phyloP scores from a whole-genome alignment of 306 rosid species.

The Vigna hirtella region DNA sequence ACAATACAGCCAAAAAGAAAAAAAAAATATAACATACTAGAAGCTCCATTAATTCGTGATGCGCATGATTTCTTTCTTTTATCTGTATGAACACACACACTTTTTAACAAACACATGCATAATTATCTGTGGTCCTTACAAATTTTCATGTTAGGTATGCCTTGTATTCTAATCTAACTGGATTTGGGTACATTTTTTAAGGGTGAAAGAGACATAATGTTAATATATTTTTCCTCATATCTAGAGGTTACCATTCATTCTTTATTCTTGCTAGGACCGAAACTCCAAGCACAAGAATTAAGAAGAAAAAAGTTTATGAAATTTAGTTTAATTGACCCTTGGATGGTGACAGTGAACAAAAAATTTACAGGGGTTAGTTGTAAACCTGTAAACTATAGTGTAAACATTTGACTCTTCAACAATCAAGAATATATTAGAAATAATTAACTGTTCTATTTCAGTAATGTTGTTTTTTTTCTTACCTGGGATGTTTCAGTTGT shows the following conservation, averaged over 20 bases:
- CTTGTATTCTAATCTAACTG: constrained; percentile 26
- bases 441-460: constrained; percentile 4
- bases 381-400: neutral
- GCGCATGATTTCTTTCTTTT: constrained; percentile 36
- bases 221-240: neutral
- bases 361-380: neutral
- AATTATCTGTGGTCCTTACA: constrained; percentile 1
- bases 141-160: constrained; percentile 36
- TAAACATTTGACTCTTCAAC: constrained; percentile 11
- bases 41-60: constrained; percentile 30
- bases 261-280: constrained; percentile 12
- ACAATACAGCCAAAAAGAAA: constrained; percentile 27
- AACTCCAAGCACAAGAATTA: constrained; percentile 2
- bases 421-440: neutral
- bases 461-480: constrained; percentile 1
- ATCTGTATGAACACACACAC: neutral
- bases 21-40: constrained; percentile 20
- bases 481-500: constrained; percentile 50
- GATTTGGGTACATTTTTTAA: neutral
- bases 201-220: constrained; percentile 27
- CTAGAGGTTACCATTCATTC: constrained; percentile 28
- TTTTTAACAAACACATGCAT: neutral
- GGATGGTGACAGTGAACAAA: constrained; percentile 6
- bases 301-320: constrained; percentile 2
- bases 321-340: constrained; percentile 5